A percentile compares a stretch with the other conserved stretches of the same genome.
Evolutionary conservation across 2,329 filamentous ascomycete species (phyloP).

Genomic region (Fusarium pseudonygamai): DNA sequence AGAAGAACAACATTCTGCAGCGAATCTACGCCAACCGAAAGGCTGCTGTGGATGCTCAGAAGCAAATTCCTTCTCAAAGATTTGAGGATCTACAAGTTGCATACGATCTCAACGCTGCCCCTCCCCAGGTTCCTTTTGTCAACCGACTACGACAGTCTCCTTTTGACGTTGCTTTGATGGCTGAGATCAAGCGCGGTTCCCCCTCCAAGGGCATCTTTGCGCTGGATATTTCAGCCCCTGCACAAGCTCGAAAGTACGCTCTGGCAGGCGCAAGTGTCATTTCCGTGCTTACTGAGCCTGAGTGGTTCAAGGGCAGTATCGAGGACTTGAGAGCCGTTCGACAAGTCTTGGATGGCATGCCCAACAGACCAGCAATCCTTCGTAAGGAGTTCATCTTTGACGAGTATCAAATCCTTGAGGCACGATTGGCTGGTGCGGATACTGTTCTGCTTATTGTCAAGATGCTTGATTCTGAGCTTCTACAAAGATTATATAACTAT

Average conservation of each 20-base stretch:
- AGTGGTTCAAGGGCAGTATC: constrained; percentile 99
- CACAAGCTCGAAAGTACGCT: constrained; percentile 91
- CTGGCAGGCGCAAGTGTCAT: constrained; percentile 95
- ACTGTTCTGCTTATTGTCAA: constrained; percentile 97
- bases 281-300: constrained; percentile 96
- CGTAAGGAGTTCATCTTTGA: constrained; percentile 98
- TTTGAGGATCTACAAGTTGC: constrained; percentile 85
- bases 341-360: constrained; percentile 88
- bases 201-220: constrained; percentile 97
- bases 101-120: constrained; percentile 85
- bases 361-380: constrained; percentile 88
- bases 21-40: constrained; percentile 88
- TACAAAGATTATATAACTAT: constrained; percentile 86
- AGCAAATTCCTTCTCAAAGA: constrained; percentile 84
- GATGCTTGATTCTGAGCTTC: constrained; percentile 83
- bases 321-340: constrained; percentile 90
- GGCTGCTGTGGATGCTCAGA: constrained; percentile 80
- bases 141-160: constrained; percentile 82
- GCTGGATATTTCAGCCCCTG: constrained; percentile 84
- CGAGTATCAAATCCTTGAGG: constrained; percentile 97
- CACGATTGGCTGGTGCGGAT: constrained; percentile 90
- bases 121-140: constrained; percentile 83
- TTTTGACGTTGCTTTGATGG: constrained; percentile 92
- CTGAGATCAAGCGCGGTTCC: constrained; percentile 96
- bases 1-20: constrained; percentile 87